These are phyloP conservation scores for Sarocladiaceae sp. DNA, from an alignment of 2,329 filamentous ascomycete species.

Conservation along the genomic window DNA sequence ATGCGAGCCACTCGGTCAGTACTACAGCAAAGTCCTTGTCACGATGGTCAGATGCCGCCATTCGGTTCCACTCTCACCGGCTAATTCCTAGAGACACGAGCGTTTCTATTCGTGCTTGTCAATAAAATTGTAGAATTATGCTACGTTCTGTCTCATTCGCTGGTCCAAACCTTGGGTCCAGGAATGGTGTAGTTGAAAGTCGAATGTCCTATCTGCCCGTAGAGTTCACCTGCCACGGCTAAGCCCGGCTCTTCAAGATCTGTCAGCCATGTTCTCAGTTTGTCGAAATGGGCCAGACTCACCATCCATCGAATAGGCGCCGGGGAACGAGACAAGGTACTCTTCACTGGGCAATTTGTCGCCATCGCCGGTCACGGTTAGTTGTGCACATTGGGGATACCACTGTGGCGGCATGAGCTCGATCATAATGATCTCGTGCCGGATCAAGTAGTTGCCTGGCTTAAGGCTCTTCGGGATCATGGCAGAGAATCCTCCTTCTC, in stretches of 20 bases:
- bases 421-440: slow-evolving; percentile 49
- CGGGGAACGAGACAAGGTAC: slow-evolving; percentile 9
- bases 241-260: slow-evolving; percentile 2
- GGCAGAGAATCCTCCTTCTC: slow-evolving; percentile 33
- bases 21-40: too few species aligned
- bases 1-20: too few species aligned
- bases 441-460: slow-evolving; percentile 48
- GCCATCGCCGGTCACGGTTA: slow-evolving; percentile 6
- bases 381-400: slow-evolving; percentile 8
- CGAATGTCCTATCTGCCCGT: not conserved
- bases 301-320: slow-evolving; percentile 8
- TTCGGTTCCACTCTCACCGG: too few species aligned
- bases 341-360: slow-evolving; percentile 5
- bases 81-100: too few species aligned
- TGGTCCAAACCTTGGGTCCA: slow-evolving; percentile 7
- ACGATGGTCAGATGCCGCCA: too few species aligned
- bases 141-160: too few species aligned
- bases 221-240: slow-evolving; percentile 3
- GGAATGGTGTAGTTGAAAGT: slow-evolving; percentile 10
- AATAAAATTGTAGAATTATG: too few species aligned
- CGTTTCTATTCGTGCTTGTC: too few species aligned
- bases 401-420: slow-evolving; percentile 26
- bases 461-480: slow-evolving; percentile 42
- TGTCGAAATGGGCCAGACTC: too few species aligned
- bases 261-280: not conserved